Evolutionary conservation across 495 filamentous ascomycete genomes (phyloP), one percentile per base, ranked within the genome.

Genomic region (Penicillium bovifimosum): DNA sequence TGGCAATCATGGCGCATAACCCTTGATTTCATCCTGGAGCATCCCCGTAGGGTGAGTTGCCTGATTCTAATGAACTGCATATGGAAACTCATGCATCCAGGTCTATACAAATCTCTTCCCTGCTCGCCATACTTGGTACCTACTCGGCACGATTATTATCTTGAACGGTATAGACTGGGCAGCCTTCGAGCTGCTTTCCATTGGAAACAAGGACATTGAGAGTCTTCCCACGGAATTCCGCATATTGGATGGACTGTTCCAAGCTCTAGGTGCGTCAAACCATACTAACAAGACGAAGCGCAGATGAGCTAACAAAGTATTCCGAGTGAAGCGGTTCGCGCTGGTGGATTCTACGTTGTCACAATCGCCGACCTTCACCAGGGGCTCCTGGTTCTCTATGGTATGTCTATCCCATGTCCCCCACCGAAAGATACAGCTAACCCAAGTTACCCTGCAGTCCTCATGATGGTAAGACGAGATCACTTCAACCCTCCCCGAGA

Each of bases 51-150:
- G 31, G 84, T 86, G 55, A 48, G 65, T 43, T 18, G 41, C 27
- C 14, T 16, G 17, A 41, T 10, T 17, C 6, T 16, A 10, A 57
- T 5, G 6, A n/a, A 7, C 24, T 2, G 29, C 9, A 13, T 47
- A 14, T 9, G 6, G 9, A 41, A 14, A 35, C 43, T 58, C 8
- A 45, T 11, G 3, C 13, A 41, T 11, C 31, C 6, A 66, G 61
- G 71, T 72, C 20, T 92, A 93, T 60, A 95, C 90, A 8, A 88
- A 91, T 58, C 75, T 95, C 14, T 92, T 95, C 60, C 88, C 89
- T 1, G 71, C 78, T 8, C 76, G 77, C 11, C 84, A 90, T 50
- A 91, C 88, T 1, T 91, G 86, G 82, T 95, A 88, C 81, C 74
- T 95, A 2, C 64, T 89, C 3, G 78, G 80, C 17, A 84, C 86